Conservation (phyloP, 345 rosid species). For the Hypericum perforatum region DNA sequence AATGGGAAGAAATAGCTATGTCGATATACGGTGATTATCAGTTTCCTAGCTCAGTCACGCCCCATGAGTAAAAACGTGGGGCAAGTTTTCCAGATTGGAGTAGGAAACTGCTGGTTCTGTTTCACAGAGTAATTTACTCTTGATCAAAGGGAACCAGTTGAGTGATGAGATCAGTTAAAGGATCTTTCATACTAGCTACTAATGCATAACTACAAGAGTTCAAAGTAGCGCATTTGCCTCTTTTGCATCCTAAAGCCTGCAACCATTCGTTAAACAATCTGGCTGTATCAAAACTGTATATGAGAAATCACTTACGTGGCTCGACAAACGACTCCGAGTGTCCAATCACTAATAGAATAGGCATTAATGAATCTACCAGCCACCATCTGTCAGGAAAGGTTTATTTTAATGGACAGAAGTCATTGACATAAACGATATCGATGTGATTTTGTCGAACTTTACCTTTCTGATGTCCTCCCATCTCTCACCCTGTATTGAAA, state of each 20-base stretch:
- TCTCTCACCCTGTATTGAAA: constrained; percentile 66
- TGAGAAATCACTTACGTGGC: constrained; percentile 49
- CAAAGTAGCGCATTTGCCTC: not conserved
- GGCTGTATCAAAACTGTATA: not conserved
- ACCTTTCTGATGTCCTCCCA: constrained; percentile 92
- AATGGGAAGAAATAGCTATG: no score
- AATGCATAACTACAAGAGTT: no score
- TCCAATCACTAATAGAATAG: constrained; percentile 86
- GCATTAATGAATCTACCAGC: constrained; percentile 93
- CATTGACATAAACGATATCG: not conserved
- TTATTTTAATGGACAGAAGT: not conserved
- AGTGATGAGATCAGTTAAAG: no score
- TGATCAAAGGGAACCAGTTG: no score
- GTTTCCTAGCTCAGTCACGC: no score
- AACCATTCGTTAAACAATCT: no score
- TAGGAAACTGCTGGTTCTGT: no score
- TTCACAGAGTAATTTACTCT: no score
- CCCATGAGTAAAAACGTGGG: no score
- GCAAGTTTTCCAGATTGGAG: no score
- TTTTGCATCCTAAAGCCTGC: not conserved
- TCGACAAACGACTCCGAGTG: constrained; percentile 88
- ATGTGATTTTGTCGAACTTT: constrained; percentile 4
- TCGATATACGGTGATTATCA: no score
- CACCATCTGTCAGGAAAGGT: constrained; percentile 53
- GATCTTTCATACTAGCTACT: no score